A percentile compares a stretch with the other conserved stretches of the same genome.
These are phyloP conservation scores for Cutaneotrichosporon cavernicola DNA, from an alignment of 1,284 basidiomycete genomes.

Conservation along the genomic window DNA sequence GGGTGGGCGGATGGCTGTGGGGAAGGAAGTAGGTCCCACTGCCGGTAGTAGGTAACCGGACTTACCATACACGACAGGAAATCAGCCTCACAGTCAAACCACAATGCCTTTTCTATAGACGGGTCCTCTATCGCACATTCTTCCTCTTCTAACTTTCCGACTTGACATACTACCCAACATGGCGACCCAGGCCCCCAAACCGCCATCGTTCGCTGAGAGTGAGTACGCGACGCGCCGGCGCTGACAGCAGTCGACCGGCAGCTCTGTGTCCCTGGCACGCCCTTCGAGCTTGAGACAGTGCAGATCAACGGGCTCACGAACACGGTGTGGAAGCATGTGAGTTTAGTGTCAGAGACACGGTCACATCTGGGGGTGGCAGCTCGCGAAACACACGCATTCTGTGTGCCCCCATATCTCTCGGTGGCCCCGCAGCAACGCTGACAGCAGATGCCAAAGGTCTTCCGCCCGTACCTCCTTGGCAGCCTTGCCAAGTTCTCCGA, in stretches of 20 bases:
- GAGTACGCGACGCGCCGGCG: background rate
- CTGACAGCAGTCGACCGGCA: slow-evolving; percentile 37
- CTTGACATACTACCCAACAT: background rate
- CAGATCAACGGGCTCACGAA: slow-evolving; percentile 32
- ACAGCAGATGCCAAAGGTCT: slow-evolving; percentile 4
- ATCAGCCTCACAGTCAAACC: too few relatives aligned
- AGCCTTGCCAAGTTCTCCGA: background rate
- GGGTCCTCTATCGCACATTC: background rate
- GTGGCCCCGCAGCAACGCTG: background rate
- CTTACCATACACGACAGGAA: background rate
- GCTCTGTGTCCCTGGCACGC: slow-evolving; percentile 37
- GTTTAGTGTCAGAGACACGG: background rate
- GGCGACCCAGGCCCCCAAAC: background rate
- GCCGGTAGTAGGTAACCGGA: background rate
- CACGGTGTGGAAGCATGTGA: slow-evolving; percentile 44
- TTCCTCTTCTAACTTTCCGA: background rate
- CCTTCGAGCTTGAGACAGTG: slow-evolving; percentile 41
- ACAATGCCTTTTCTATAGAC: too few relatives aligned
- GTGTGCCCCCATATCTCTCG: too few relatives aligned
- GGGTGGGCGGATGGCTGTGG: background rate
- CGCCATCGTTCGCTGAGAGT: slow-evolving; percentile 16
- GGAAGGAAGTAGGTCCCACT: background rate
- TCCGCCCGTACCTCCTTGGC: background rate
- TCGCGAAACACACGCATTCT: background rate
- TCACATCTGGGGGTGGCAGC: too few relatives aligned